Percentiles rank a stretch among this genome's conserved stretches.
These are phyloP conservation scores for Yamadazyma oceani DNA, from an alignment of 1,139 yeast species.

Conservation along the genomic window DNA sequence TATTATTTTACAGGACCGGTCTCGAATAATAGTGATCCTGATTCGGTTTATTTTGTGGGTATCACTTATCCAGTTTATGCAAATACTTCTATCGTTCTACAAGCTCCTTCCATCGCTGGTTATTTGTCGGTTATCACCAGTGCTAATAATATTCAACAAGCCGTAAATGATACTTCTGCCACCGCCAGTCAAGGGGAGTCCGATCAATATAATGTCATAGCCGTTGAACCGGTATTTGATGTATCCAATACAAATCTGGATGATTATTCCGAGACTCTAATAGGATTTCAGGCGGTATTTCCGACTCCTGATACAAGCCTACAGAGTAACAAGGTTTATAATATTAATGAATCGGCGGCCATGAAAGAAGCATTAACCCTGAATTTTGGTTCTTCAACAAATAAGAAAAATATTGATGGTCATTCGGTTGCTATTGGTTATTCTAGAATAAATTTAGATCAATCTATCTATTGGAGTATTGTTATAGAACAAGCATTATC, in stretches of 20 bases:
- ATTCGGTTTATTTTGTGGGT: slow-evolving; percentile 48
- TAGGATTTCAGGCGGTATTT: slow-evolving; percentile 39
- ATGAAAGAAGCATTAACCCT: slow-evolving; percentile 36
- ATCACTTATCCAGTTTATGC: slow-evolving; percentile 70
- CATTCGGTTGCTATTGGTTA: slow-evolving; percentile 68
- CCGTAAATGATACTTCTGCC: slow-evolving; percentile 49
- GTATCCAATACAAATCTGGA: slow-evolving; percentile 14
- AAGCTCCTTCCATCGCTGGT: slow-evolving; percentile 64
- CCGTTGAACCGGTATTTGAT: slow-evolving; percentile 32
- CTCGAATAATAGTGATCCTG: slow-evolving; percentile 32
- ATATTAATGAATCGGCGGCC: slow-evolving; percentile 34
- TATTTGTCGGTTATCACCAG: slow-evolving; percentile 66
- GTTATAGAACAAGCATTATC: slow-evolving; percentile 64
- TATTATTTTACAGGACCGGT: slow-evolving; percentile 60
- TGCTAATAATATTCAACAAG: slow-evolving; percentile 51
- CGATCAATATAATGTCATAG: slow-evolving; percentile 33
- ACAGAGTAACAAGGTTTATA: slow-evolving; percentile 26
- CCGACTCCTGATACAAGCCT: slow-evolving; percentile 23
- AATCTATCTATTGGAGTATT: slow-evolving; percentile 70
- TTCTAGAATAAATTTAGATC: slow-evolving; percentile 50
- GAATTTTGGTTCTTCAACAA: slow-evolving; percentile 49
- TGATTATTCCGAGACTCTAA: slow-evolving; percentile 18
- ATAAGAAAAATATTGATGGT: slow-evolving; percentile 43
- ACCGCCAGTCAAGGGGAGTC: slow-evolving; percentile 6
- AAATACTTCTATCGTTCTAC: slow-evolving; percentile 66